Evolutionary conservation across 2,329 filamentous ascomycete genomes (phyloP).

Genomic region (Nemania diffusa): DNA sequence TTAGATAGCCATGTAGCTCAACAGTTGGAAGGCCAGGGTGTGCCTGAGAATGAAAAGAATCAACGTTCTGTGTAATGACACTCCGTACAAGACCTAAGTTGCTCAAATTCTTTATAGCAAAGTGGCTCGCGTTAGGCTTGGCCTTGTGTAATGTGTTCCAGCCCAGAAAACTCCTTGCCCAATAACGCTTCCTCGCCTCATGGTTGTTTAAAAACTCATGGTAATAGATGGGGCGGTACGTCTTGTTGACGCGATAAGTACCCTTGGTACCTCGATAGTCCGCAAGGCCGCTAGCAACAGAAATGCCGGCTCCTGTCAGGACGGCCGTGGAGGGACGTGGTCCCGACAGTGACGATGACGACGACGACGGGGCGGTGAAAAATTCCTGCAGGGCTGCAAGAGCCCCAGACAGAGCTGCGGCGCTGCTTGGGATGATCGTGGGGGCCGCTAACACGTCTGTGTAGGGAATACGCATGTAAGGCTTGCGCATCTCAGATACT

Average conservation of each 20-base stretch:
- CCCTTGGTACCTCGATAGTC: constrained; percentile 92
- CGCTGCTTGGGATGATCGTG: constrained; percentile 76
- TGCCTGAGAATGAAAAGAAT: constrained; percentile 86
- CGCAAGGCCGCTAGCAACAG: constrained; percentile 89
- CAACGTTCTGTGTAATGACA: constrained; percentile 96
- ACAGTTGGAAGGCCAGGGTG: constrained; percentile 80
- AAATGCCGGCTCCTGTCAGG: constrained; percentile 87
- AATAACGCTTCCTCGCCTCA: constrained; percentile 90
- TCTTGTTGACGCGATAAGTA: constrained; percentile 91
- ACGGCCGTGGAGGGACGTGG: constrained; percentile 61
- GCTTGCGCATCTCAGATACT: constrained; percentile 67
- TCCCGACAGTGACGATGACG: constrained; percentile 50
- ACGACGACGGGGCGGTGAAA: constrained; percentile 67
- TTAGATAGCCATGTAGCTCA: constrained; percentile 91
- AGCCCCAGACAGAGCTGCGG: constrained; percentile 76
- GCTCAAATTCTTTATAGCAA: constrained; percentile 78
- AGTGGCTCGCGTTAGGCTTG: constrained; percentile 82
- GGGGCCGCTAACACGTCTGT: constrained; percentile 83
- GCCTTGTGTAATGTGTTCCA: constrained; percentile 86
- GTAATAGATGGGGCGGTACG: constrained; percentile 91
- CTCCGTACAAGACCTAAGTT: constrained; percentile 75
- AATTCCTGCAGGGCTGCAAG: constrained; percentile 82
- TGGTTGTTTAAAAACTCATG: constrained; percentile 87
- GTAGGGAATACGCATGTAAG: constrained; percentile 89
- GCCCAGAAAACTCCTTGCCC: constrained; percentile 93